Percentiles rank a stretch among this genome's conserved stretches.
These are phyloP conservation scores for Juncus effusus DNA, from an alignment of 176 grass and related monocot species.

Conservation along the genomic window DNA sequence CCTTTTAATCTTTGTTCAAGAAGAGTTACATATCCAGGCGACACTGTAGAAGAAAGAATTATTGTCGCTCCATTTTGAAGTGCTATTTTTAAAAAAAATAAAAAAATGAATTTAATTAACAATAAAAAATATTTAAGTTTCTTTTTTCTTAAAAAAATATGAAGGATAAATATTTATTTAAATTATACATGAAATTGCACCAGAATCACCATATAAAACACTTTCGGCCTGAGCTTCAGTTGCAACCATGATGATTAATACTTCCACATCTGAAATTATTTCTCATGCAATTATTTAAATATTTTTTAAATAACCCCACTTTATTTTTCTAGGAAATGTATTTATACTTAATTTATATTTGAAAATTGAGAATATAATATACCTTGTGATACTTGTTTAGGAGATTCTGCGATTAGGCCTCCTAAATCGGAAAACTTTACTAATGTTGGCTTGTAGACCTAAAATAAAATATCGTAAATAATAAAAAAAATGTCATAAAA, in stretches of 20 bases:
- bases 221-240: constrained; percentile 95
- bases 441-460: constrained; percentile 92
- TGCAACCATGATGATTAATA: constrained; percentile 97
- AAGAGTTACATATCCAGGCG: constrained; percentile 69
- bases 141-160: no score
- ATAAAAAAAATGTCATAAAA: no score
- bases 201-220: constrained; percentile 80
- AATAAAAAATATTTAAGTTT: background rate
- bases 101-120: background rate
- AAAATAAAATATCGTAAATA: constrained; percentile 11
- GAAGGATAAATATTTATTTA: background rate
- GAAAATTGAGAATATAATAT: constrained; percentile 19
- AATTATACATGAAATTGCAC: constrained; percentile 66
- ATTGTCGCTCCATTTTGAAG: constrained; percentile 65
- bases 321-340: background rate
- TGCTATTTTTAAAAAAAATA: constrained; percentile 39
- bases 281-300: no score
- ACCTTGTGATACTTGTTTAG: constrained; percentile 74
- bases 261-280: constrained; percentile 62
- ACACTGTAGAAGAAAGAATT: constrained; percentile 91
- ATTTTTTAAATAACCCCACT: background rate
- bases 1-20: constrained; percentile 85
- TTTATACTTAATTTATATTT: background rate
- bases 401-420: constrained; percentile 60
- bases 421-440: constrained; percentile 83